A percentile compares a stretch with the other conserved stretches of the same genome.
These are phyloP conservation scores for Coemansia sp. DNA, from an alignment of 192 early-diverging fungal genomes.

Conservation along the genomic window DNA sequence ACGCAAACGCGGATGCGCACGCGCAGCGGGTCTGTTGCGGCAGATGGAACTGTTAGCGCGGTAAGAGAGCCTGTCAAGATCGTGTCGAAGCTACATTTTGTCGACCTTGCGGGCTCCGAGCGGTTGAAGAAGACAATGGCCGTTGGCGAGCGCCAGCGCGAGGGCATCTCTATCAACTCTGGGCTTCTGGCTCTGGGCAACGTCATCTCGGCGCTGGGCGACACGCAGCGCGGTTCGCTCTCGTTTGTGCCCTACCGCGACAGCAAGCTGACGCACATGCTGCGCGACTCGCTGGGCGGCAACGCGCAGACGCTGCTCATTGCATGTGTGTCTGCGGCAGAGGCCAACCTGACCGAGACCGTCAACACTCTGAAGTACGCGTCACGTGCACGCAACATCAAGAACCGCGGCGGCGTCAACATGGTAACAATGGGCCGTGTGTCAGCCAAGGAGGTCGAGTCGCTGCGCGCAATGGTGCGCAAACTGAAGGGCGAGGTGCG, in stretches of 20 bases:
- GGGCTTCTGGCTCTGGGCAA: conserved; percentile 95
- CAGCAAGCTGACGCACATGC: conserved; percentile 92
- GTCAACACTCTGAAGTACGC: conserved; percentile 97
- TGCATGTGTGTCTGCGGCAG: conserved; percentile 88
- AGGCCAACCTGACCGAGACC: conserved; percentile 83
- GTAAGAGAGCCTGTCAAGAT: conserved; percentile 58
- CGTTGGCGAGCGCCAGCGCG: conserved; percentile 87
- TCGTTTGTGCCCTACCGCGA: conserved; percentile 95
- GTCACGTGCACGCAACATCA: conserved; percentile 93
- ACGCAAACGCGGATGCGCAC: conserved; percentile 64
- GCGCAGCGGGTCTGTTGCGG: not conserved
- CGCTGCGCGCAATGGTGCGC: conserved; percentile 63
- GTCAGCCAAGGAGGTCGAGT: conserved; percentile 64
- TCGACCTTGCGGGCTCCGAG: conserved; percentile 98
- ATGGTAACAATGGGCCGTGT: conserved; percentile 57
- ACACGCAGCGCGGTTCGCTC: conserved; percentile 56
- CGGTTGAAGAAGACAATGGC: conserved; percentile 91
- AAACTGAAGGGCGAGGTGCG: conserved; percentile 63
- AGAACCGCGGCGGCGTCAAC: conserved; percentile 82
- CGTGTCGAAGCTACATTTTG: conserved; percentile 95
- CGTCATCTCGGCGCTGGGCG: conserved; percentile 96
- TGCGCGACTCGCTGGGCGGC: conserved; percentile 95
- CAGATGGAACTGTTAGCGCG: conserved; percentile 17
- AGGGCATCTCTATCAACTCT: conserved; percentile 97
- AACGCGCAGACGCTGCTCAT: conserved; percentile 94